Evolutionary conservation across 768 basidiomycete species (phyloP).

Genomic region (Pulveroboletus sp.): DNA sequence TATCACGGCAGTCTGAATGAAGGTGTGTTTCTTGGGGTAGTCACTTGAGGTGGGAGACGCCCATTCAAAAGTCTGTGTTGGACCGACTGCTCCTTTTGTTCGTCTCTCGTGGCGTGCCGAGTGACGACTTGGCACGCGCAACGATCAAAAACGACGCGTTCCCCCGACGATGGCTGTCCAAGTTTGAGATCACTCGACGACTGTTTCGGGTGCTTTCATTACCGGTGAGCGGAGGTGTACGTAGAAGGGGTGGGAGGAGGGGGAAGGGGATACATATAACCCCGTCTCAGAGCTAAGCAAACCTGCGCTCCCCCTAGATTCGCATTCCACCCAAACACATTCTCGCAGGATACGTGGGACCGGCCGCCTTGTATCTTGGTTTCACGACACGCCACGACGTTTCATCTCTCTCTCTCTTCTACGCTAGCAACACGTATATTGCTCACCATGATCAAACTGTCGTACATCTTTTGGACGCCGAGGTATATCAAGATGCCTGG

Average conservation of each 20-base stretch:
- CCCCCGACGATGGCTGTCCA: slow-evolving; percentile 6
- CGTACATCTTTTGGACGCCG: slow-evolving; percentile 54
- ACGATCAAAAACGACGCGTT: too few relatives aligned
- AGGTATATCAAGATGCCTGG: slow-evolving; percentile 51
- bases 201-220: slow-evolving; percentile 19
- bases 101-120: neutral
- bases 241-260: neutral
- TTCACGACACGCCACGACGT: neutral
- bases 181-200: neutral
- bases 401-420: neutral
- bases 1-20: slow-evolving; percentile 1
- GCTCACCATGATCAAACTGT: slow-evolving; percentile 39
- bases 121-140: slow-evolving; percentile 1
- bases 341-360: too few relatives aligned
- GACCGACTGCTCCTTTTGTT: too few relatives aligned
- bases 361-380: neutral
- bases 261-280: neutral
- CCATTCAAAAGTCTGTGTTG: too few relatives aligned
- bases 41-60: too few relatives aligned
- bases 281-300: too few relatives aligned
- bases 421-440: neutral
- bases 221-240: slow-evolving; percentile 11
- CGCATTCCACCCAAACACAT: too few relatives aligned
- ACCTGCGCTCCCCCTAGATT: too few relatives aligned
- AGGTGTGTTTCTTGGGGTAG: slow-evolving; percentile 3